These are phyloP conservation scores for Lodderomyces jiufengensis DNA, from an alignment of 1,139 yeast species.

Conservation along the genomic window DNA sequence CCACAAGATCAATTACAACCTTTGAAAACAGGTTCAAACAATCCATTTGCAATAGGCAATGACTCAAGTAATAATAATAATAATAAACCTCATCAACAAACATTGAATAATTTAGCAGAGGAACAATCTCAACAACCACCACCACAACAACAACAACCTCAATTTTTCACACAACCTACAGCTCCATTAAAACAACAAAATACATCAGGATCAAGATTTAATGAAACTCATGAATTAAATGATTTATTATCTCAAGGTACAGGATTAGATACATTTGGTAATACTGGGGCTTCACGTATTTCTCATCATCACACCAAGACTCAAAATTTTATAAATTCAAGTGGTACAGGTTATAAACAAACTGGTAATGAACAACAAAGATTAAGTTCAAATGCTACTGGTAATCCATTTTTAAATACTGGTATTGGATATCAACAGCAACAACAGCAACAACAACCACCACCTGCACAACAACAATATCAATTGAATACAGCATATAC, in stretches of 20 bases:
- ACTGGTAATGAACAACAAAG: conserved; percentile 34
- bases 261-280: conserved; percentile 94
- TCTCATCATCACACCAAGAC: conserved; percentile 93
- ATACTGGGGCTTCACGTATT: conserved; percentile 81
- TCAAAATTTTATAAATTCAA: conserved; percentile 75
- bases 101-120: conserved; percentile 21
- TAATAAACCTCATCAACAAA: conserved; percentile 18
- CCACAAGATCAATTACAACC: conserved; percentile 49
- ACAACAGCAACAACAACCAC: conserved; percentile 32
- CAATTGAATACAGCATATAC: conserved; percentile 51
- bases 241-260: conserved; percentile 80
- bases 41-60: conserved; percentile 72
- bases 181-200: conserved; percentile 19
- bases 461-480: conserved; percentile 16
- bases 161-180: conserved; percentile 23
- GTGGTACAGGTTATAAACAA: conserved; percentile 78
- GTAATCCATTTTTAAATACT: conserved; percentile 72
- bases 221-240: conserved; percentile 71
- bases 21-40: conserved; percentile 77
- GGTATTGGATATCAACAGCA: conserved; percentile 74
- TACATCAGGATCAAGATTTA: conserved; percentile 38
- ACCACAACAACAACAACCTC: conserved; percentile 23
- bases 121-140: conserved; percentile 15
- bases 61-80: conserved; percentile 12
- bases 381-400: conserved; percentile 43